Evolutionary conservation across 768 basidiomycete genomes (phyloP).

Genomic region (Xerocomellus chrysenteron): DNA sequence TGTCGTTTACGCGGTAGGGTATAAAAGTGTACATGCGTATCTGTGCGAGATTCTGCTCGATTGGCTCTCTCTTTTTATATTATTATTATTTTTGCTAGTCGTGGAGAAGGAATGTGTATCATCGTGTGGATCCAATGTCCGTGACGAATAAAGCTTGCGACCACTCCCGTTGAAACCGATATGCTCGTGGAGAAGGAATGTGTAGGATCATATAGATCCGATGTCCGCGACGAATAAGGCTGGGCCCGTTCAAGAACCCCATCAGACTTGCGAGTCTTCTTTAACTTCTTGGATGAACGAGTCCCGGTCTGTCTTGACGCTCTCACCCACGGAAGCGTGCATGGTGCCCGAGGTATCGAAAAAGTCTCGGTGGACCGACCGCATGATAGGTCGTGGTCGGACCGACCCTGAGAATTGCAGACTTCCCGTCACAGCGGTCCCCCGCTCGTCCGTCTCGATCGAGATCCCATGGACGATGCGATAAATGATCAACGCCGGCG

Average conservation of each 20-base stretch:
- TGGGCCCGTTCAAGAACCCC: too few relatives aligned
- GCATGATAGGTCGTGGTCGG: not conserved
- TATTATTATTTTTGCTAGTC: too few relatives aligned
- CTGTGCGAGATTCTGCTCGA: not conserved
- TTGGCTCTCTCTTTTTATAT: not conserved
- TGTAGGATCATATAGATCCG: not conserved
- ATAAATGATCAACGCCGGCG: slow-evolving; percentile 21
- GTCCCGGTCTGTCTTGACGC: slow-evolving; percentile 1
- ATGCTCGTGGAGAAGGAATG: not conserved
- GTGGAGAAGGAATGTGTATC: not conserved
- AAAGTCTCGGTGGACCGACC: not conserved
- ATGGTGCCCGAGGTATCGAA: slow-evolving; percentile 11
- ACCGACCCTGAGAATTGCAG: slow-evolving; percentile 11
- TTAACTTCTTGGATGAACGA: slow-evolving; percentile 18
- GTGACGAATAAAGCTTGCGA: too few relatives aligned
- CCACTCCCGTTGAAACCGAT: too few relatives aligned
- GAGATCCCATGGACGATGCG: slow-evolving; percentile 22
- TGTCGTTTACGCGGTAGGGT: slow-evolving; percentile 9
- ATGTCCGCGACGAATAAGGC: not conserved
- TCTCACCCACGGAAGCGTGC: not conserved
- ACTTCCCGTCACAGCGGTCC: not conserved
- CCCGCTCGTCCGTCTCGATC: slow-evolving; percentile 15
- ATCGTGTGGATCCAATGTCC: not conserved
- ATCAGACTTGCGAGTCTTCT: not conserved
- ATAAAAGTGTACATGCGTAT: not conserved